Base-by-base conservation (phyloP, 805 yeast species). In the Priceomyces fermenticarens region DNA sequence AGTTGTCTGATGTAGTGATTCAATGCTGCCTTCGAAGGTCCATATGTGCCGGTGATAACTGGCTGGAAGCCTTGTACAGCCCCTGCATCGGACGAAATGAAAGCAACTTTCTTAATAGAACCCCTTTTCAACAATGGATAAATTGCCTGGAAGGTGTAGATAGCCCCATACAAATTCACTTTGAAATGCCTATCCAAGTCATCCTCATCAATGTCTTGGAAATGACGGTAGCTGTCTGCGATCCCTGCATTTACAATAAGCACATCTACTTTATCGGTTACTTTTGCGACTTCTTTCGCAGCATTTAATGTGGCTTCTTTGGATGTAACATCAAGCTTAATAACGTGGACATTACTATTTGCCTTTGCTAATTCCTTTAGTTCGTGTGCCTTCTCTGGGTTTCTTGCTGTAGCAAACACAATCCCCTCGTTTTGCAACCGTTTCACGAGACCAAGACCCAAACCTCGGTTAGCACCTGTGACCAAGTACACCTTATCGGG, bases 381-480 rank as follows among this genome's bases (percentile, higher is more conserved):
- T 16, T 39, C 49, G 50, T 45, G 41, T 52, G 63, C 32, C 54
- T 57, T 33, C 49, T 54, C 46, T 51, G 52, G 38, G 48, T 60
- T 27, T 67, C 74, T 32, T 53, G 62, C 46, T 53, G 75, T 46
- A 71, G 70, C 51, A 62, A 72, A 34, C 64, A 73, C 53, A 57
- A 67, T 34, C 54, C 25, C 25, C 25, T 20, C 8, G 25, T 20
- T 4, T 8, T 20, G 25, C 25, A 67, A 42, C 31, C 48, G 48
- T 30, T 56, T 54, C 3, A 52, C 59, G 8, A 68, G 47, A 1
- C 55, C 55, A 16, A 55, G 54, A 5, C 76, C 75, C 28, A 70
- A 62, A 3, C 75, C 74, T 36, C 70, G 53, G 11, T 70, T 65
- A 12, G 67, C 70, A 9, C 76, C 76, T 2, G 70, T 60, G 10